Base-by-base conservation (phyloP, 192 early-diverging fungal genomes). In the Nowakowskiella sp. region DNA sequence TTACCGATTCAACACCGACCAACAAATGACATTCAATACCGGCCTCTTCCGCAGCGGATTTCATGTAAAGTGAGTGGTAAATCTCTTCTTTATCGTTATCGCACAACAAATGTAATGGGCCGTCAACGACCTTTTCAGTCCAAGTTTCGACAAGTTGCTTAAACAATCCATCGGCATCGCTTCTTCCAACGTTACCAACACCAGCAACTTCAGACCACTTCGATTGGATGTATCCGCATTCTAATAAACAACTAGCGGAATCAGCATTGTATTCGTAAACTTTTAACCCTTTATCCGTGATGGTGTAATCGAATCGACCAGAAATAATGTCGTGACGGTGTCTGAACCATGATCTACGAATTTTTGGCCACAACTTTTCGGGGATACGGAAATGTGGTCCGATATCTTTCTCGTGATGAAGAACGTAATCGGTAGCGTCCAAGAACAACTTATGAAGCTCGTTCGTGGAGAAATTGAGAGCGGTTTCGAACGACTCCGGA, bases 31-130 rank as follows among this genome's bases (percentile, higher is more conserved):
- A 39, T 39, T 39, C 36, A 19, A 39, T 39, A 13, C 36, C 36
- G 13, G 36, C 36, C 13, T 13, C 36, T 19, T 39, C 36, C 19
- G 36, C 36, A 13, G 36, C 36, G 36, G 36, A 13, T 13, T 19
- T 13, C 36, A 39, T 39, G 36, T 39, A 39, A 13, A 39, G 13
- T 39, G 36, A 39, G 19, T 39, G 36, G 36, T 39, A 39, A 19
- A 39, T 13, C 36, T 39, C 36, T 39, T 39, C 36, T 19, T 39
- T 39, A 19, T 39, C 36, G 36, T 39, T 39, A 39, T 39, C 36
- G 36, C 36, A 39, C 13, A 39, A 19, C 13, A 39, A 19, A 39
- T 39, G 36, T 39, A 39, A 19, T 13, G 36, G 36, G 36, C 36
- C 36, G 19, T 39, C 36, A 13, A 39, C 36, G 13, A 13, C 19